Evolutionary conservation across 2,329 filamentous ascomycete species (phyloP), one percentile per base, ranked within the genome.

Genomic region (Fusarium haematococcum): DNA sequence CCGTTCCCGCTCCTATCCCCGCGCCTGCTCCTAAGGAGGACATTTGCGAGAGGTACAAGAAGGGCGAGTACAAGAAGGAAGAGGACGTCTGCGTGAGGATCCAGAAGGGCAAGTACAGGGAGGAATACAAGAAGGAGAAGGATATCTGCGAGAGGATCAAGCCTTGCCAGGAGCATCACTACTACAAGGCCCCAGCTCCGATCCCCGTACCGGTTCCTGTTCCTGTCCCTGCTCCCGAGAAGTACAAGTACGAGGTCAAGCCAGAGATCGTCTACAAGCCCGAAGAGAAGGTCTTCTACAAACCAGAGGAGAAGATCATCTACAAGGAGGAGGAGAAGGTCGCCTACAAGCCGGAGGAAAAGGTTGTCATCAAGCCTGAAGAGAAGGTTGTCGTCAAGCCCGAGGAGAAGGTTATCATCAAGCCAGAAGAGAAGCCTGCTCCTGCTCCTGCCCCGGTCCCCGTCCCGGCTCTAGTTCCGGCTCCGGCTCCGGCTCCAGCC

Each of bases 181-280:
- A 50, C 45, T 50, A 50, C 45, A 43, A 43, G 41, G 32, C 20
- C 14, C 32, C 32, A 20, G 32, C 18, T 5, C 30, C 30, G 8
- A 23, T 20, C 45, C 45, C 45, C 5, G 45, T 23, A 5, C 73
- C 75, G 10, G 59, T 25, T 16, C 67, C 66, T 1, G 67, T 45
- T 45, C 71, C 69, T 18, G 50, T 20, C 27, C 71, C 71, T 25
- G 50, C 33, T 25, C 43, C 43, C 4, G 20, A 25, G 43, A 48
- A 48, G 43, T 16, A 48, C 43, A 43, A 43, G 41, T 43, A 43
- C 41, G 43, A 48, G 23, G 43, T 48, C 43, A 25, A 50, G 23
- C 25, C 45, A 30, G 25, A 50, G 45, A 18, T 27, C 50, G 50
- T 20, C 35, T 62, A 10, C 45, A 48, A 48, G 45, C 23, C 45